Conservation (phyloP, 202 grass and related monocot genomes). For the Bolboschoenoplectus hybrid region DNA sequence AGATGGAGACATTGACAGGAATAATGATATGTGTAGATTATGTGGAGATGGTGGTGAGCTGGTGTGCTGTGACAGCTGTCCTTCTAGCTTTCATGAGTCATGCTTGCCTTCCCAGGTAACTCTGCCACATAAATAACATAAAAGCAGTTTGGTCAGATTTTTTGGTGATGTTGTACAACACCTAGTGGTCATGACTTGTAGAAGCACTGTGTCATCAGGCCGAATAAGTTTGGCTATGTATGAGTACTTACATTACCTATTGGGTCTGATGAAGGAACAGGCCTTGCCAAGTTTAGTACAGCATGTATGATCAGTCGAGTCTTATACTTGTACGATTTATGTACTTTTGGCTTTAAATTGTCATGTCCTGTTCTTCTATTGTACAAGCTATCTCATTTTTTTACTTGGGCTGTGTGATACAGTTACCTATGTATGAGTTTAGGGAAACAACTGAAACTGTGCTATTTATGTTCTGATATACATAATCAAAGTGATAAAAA, state of each 20-base stretch:
- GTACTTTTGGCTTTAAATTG: background rate
- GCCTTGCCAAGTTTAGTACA: background rate
- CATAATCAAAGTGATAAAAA: background rate
- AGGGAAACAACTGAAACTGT: constrained; percentile 6
- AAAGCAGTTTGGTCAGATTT: background rate
- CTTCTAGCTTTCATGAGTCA: constrained; percentile 70
- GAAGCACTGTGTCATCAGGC: background rate
- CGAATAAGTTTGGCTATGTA: constrained; percentile 4
- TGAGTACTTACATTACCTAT: background rate
- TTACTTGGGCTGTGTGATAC: background rate
- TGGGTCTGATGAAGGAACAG: background rate
- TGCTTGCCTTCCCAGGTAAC: constrained; percentile 81
- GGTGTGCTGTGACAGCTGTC: constrained; percentile 95
- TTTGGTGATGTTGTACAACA: background rate
- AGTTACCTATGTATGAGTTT: background rate
- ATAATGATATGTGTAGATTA: constrained; percentile 73
- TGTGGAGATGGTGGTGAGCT: constrained; percentile 90
- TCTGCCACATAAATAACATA: constrained; percentile 7
- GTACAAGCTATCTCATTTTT: background rate
- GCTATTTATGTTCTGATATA: background rate
- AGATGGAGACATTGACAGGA: constrained; percentile 54
- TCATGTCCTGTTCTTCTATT: background rate
- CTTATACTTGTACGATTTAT: background rate
- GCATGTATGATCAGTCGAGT: background rate
- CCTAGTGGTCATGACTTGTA: background rate